A percentile compares a stretch with the other conserved stretches of the same genome.
Conservation (phyloP, 2,329 filamentous ascomycete species). For the Epichloe bromicola region DNA sequence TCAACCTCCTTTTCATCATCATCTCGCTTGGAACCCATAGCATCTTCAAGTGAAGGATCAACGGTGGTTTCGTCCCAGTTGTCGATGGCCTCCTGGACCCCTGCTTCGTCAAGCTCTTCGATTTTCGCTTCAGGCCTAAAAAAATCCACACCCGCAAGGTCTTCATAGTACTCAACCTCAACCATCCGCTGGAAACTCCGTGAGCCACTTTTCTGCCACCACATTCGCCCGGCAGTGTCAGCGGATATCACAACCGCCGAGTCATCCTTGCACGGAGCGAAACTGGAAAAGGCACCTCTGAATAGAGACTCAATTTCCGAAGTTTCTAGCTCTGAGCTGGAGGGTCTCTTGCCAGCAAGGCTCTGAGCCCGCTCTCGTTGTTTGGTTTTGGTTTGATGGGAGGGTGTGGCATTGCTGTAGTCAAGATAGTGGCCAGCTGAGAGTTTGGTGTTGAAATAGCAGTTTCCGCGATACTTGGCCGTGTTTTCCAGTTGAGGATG, state of each 20-base stretch:
- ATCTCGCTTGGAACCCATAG: constrained; percentile 36
- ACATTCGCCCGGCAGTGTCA: constrained; percentile 53
- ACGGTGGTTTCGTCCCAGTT: constrained; percentile 45
- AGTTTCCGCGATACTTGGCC: constrained; percentile 37
- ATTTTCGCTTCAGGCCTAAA: constrained; percentile 18
- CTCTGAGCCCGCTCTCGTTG: constrained; percentile 62
- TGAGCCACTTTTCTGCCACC: constrained; percentile 63
- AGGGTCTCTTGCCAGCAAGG: constrained; percentile 45
- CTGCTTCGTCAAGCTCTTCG: constrained; percentile 35
- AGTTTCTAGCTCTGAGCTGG: constrained; percentile 41
- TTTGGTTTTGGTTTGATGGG: constrained; percentile 43
- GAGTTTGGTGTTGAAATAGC: constrained; percentile 55
- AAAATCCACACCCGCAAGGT: constrained; percentile 23
- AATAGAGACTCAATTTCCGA: constrained; percentile 64
- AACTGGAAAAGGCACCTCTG: constrained; percentile 65
- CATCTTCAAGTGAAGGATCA: constrained; percentile 43
- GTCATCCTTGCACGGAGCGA: constrained; percentile 65
- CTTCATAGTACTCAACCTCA: constrained; percentile 35
- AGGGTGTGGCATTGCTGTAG: constrained; percentile 49
- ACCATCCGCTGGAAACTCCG: constrained; percentile 53
- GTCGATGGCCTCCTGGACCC: constrained; percentile 41
- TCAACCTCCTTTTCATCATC: constrained; percentile 55
- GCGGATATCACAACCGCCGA: constrained; percentile 57
- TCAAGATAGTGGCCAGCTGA: constrained; percentile 58
- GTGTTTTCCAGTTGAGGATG: constrained; percentile 42